Base-by-base conservation (phyloP, 306 rosid genomes). In the Lotus japonicus region DNA sequence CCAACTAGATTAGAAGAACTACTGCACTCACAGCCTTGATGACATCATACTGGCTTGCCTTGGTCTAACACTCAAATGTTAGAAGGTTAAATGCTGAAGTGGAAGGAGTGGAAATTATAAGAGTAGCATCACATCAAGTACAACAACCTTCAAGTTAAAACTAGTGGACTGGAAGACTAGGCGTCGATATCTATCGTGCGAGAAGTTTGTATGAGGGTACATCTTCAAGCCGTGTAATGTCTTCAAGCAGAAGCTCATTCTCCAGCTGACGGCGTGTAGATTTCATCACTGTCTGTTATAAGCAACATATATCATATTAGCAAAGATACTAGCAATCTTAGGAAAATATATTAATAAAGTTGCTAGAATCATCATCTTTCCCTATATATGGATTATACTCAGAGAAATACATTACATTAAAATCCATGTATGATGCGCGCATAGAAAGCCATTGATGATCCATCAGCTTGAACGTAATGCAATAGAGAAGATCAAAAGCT, bases 341-440 rank as follows among this genome's bases (percentile, higher is more conserved):
- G 36, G 56, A 66, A 66, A 5, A 33, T n/a, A 36, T 36, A 15
- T 1, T 11, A 18, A 42, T 35, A 33, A 54, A 51, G 11, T 36
- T 38, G 68, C 49, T 41, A 2, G 26, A n/a, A 36, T 9, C 57
- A 52, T 71, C 49, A 28, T 49, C 19, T 55, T 56, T 49, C 79
- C 55, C 63, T 42, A 58, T 51, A 18, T 46, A 18, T 16, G 36
- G 46, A 58, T 53, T 23, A 56, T 61, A 62, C 16, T 62, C 35
- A 70, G 74, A 60, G 61, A 69, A 66, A 58, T 62, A 86, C 99
- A 17, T 86, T 31, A 94, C 99, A 66, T 94, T 94, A 74, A 94
- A 94, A 86, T 94, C 99, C 99, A 94, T 94, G 77, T 94, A 94
- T 17, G 99, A 90, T 8, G 99, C 99, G 21, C 82, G 96, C 99